phyloP scores from a whole-genome alignment of 371 early-diverging fungal species.

The Mycotypha africana region DNA sequence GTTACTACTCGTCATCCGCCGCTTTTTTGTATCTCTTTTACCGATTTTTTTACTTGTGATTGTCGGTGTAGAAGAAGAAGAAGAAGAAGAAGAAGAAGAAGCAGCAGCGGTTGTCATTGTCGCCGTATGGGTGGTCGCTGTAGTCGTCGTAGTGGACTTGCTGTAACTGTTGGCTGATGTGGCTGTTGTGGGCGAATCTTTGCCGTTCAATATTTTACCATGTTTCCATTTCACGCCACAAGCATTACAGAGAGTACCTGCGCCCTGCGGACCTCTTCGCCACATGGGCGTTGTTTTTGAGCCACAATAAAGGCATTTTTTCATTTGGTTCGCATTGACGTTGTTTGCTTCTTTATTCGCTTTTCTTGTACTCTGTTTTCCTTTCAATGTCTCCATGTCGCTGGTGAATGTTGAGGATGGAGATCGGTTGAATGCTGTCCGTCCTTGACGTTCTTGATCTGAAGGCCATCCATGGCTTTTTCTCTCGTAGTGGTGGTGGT shows the following conservation, averaged over 20 bases:
- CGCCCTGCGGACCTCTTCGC: conserved; percentile 82
- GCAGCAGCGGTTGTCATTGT: conserved; percentile 1
- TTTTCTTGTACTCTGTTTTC: not conserved
- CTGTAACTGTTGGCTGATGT: no score
- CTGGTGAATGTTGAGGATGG: not conserved
- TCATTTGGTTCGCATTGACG: conserved; percentile 13
- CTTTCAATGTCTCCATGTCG: no score
- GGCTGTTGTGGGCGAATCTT: no score
- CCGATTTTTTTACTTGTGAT: conserved; percentile 5
- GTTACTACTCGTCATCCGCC: no score
- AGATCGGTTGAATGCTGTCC: not conserved
- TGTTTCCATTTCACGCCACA: conserved; percentile 90
- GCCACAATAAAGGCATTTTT: conserved; percentile 71
- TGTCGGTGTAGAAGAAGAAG: no score
- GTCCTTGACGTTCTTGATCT: not conserved
- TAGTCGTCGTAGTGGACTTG: not conserved
- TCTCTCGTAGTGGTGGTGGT: no score
- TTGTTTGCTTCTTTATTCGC: no score
- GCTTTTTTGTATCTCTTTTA: not conserved
- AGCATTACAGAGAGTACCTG: conserved; percentile 81
- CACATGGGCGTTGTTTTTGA: conserved; percentile 87
- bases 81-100: no score
- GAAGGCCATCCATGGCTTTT: no score
- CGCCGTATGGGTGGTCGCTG: conserved; percentile 1
- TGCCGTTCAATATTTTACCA: conserved; percentile 51